A percentile compares a stretch with the other conserved stretches of the same genome.
phyloP scores from a whole-genome alignment of 768 basidiomycete genomes.

The Lactarius trivialis region DNA sequence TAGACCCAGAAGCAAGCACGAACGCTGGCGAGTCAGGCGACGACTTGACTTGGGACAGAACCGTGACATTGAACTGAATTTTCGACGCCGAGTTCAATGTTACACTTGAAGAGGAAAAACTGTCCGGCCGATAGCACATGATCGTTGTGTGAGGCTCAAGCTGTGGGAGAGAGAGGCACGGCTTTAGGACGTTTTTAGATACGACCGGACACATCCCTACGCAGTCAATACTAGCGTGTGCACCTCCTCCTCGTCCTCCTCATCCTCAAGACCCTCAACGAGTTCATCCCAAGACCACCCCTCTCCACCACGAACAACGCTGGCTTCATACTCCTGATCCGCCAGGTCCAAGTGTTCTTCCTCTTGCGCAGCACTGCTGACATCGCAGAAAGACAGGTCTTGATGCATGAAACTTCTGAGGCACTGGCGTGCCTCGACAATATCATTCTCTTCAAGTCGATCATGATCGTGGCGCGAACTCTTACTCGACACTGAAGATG shows the following conservation, averaged over 20 bases:
- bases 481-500: not conserved
- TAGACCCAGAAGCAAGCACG: no score
- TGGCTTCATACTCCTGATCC: not conserved
- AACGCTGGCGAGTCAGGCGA: no score
- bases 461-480: not conserved
- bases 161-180: no score
- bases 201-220: no score
- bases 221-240: not conserved
- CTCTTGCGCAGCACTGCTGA: not conserved
- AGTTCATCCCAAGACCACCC: not conserved
- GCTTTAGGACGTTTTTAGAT: no score
- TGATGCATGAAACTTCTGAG: not conserved
- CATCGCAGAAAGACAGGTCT: not conserved
- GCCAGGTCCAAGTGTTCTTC: not conserved
- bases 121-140: no score
- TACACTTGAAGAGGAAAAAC: no score
- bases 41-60: no score
- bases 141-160: no score
- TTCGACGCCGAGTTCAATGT: no score
- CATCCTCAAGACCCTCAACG: not conserved
- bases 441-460: not conserved
- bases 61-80: no score
- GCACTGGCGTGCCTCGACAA: not conserved
- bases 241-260: no score
- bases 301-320: not conserved